Evolutionary conservation across 2,329 filamentous ascomycete species (phyloP).

Genomic region (Aspergillus niger): DNA sequence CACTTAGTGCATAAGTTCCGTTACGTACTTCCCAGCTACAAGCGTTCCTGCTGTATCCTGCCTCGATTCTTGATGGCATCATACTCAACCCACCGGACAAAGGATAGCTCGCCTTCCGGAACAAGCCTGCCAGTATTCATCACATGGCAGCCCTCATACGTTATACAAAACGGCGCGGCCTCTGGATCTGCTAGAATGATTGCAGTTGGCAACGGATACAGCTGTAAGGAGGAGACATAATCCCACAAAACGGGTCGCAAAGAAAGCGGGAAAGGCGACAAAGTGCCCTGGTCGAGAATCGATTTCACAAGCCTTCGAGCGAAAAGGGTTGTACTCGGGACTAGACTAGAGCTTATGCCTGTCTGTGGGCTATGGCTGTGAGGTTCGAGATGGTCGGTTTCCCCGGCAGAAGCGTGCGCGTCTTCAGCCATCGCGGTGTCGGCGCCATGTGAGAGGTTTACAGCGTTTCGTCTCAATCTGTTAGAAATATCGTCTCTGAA

Average conservation of each 20-base stretch:
- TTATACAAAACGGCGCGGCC: conserved; percentile 78
- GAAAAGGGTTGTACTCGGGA: conserved; percentile 42
- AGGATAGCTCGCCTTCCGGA: conserved; percentile 66
- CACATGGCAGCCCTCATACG: conserved; percentile 93
- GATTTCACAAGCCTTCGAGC: conserved; percentile 86
- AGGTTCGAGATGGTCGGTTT: conserved; percentile 33
- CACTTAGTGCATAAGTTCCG: not conserved
- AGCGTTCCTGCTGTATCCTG: conserved; percentile 63
- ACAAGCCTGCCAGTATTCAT: conserved; percentile 86
- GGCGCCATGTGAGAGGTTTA: conserved; percentile 62
- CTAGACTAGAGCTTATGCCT: conserved; percentile 17
- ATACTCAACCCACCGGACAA: conserved; percentile 86
- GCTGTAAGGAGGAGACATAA: conserved; percentile 70
- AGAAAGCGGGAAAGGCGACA: conserved; percentile 81
- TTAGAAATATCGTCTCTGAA: conserved; percentile 85
- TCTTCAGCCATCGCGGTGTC: conserved; percentile 33
- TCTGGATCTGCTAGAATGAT: conserved; percentile 82
- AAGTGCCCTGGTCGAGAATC: conserved; percentile 82
- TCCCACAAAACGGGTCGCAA: conserved; percentile 89
- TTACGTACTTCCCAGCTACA: conserved; percentile 40
- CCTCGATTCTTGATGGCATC: conserved; percentile 65
- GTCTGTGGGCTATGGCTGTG: conserved; percentile 23
- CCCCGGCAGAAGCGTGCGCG: conserved; percentile 13
- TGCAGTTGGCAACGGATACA: conserved; percentile 87
- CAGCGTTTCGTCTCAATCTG: conserved; percentile 73